phyloP scores from a whole-genome alignment of 805 yeast genomes.

The Lipomyces oligophaga region DNA sequence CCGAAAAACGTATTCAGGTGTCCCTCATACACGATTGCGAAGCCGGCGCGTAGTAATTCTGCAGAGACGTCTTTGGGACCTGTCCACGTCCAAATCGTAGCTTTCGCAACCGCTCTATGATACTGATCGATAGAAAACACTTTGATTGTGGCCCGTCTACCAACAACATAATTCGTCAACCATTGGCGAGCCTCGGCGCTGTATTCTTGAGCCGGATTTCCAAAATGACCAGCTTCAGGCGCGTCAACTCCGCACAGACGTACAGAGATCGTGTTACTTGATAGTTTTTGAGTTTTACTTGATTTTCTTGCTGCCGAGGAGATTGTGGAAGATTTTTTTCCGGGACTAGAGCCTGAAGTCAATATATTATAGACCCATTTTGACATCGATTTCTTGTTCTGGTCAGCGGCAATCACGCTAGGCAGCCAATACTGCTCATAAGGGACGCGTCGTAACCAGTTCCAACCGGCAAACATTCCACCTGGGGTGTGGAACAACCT shows the following conservation, averaged over 20 bases:
- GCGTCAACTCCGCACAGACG: conserved; percentile 94
- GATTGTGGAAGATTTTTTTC: neutral
- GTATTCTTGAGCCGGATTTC: conserved; percentile 84
- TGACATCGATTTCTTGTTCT: neutral
- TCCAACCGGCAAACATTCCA: conserved; percentile 86
- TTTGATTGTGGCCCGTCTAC: conserved; percentile 65
- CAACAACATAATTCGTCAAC: conserved; percentile 63
- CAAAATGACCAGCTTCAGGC: conserved; percentile 92
- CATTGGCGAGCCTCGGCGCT: conserved; percentile 80
- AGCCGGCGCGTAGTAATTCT: conserved; percentile 79
- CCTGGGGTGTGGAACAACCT: conserved; percentile 93
- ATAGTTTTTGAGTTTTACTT: conserved; percentile 34
- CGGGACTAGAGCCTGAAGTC: too few relatives aligned
- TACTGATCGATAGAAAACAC: conserved; percentile 86
- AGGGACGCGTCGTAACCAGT: conserved; percentile 76
- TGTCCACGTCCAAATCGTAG: conserved; percentile 54
- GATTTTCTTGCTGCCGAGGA: neutral
- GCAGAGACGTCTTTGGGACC: conserved; percentile 78
- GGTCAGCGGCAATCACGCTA: neutral
- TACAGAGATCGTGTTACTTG: conserved; percentile 69
- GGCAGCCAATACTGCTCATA: conserved; percentile 9
- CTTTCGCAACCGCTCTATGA: conserved; percentile 71
- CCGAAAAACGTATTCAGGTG: conserved; percentile 77
- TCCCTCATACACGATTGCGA: conserved; percentile 86
- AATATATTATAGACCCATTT: neutral